phyloP scores from a whole-genome alignment of 2,329 filamentous ascomycete species.

The Pseudocercospora cruenta region DNA sequence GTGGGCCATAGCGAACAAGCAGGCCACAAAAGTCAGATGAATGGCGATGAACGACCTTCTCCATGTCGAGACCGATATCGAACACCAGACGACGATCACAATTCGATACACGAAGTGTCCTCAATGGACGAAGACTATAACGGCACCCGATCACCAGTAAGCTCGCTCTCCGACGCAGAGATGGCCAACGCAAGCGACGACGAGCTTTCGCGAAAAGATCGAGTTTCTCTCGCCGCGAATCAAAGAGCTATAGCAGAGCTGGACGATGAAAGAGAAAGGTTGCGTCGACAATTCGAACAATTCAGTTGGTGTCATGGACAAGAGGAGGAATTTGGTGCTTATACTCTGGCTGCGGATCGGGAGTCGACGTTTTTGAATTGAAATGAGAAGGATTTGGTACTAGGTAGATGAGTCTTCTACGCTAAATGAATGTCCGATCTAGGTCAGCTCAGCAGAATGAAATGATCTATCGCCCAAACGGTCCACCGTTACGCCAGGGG shows the following conservation, averaged over 20 bases:
- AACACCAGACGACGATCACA: not conserved
- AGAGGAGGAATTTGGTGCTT: not conserved
- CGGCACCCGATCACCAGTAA: not conserved
- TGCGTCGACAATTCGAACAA: not conserved
- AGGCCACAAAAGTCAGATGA: no score
- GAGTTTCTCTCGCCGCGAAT: not conserved
- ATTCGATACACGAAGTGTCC: not conserved
- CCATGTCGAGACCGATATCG: not conserved
- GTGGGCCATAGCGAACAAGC: no score
- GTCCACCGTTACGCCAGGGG: not conserved
- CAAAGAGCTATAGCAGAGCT: not conserved
- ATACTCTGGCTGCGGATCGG: constrained; percentile 1
- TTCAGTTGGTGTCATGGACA: not conserved
- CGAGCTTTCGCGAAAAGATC: not conserved
- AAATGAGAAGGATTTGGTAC: no score
- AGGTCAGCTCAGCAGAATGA: not conserved
- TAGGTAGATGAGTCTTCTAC: not conserved
- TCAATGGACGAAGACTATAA: not conserved
- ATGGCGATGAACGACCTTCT: not conserved
- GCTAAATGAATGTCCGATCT: not conserved
- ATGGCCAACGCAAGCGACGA: not conserved
- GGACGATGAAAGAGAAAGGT: not conserved
- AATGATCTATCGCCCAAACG: not conserved
- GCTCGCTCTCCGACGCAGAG: not conserved
- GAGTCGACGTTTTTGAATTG: not conserved